phyloP scores from a whole-genome alignment of 129 eudicot species.

The Heracleum sosnowskyi region DNA sequence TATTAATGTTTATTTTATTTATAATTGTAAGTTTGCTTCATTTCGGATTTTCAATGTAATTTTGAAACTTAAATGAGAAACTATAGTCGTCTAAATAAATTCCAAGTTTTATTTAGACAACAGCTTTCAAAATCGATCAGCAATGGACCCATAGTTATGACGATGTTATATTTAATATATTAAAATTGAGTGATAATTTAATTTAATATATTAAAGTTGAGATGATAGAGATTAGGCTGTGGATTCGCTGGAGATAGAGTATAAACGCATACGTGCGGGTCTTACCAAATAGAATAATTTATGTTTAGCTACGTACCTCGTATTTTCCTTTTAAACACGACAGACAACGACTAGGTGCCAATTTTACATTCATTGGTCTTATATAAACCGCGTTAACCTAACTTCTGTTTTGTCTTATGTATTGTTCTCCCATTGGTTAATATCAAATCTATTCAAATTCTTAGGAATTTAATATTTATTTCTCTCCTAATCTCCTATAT shows the following conservation, averaged over 20 bases:
- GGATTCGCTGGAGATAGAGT: too few species aligned
- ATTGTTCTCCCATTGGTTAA: neutral
- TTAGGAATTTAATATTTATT: neutral
- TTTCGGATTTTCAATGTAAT: too few species aligned
- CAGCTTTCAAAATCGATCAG: too few species aligned
- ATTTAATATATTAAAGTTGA: neutral
- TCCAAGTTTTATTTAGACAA: too few species aligned
- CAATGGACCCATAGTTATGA: too few species aligned
- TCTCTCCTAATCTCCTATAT: neutral
- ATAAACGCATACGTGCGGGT: constrained; percentile 9
- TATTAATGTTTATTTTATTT: too few species aligned
- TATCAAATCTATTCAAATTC: neutral
- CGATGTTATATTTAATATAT: too few species aligned
- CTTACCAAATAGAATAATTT: neutral
- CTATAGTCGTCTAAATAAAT: too few species aligned
- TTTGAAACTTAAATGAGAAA: too few species aligned
- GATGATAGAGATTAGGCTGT: neutral
- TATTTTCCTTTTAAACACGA: neutral
- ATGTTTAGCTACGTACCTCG: neutral
- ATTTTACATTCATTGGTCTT: constrained; percentile 6
- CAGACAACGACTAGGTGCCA: neutral
- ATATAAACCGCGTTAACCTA: neutral
- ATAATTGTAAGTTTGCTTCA: too few species aligned
- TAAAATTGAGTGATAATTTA: too few species aligned
- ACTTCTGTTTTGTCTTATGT: neutral